A percentile compares a stretch with the other conserved stretches of the same genome.
Evolutionary conservation across 768 basidiomycete genomes (phyloP).

Genomic region (Naganishia onofrii): DNA sequence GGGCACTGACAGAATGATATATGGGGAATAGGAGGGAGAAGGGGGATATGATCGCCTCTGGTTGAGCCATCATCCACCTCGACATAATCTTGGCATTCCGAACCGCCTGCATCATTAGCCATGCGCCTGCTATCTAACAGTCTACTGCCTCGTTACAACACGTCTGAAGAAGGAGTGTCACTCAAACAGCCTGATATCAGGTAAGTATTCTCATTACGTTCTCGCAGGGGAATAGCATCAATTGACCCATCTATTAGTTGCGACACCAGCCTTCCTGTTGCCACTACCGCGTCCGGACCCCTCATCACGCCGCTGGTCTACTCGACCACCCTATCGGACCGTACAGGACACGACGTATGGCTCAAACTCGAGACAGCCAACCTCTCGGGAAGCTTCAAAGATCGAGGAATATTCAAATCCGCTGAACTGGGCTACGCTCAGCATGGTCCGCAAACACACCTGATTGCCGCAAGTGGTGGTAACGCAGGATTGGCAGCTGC

Average conservation of each 20-base stretch:
- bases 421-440: conserved; percentile 28
- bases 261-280: neutral
- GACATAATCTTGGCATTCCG: neutral
- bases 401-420: conserved; percentile 29
- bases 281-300: neutral
- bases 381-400: conserved; percentile 46
- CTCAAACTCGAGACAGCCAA: conserved; percentile 46
- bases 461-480: conserved; percentile 42
- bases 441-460: conserved; percentile 30
- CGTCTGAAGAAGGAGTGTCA: neutral
- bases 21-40: neutral
- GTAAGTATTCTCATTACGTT: neutral
- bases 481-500: conserved; percentile 40
- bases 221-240: neutral
- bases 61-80: neutral
- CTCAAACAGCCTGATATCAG: neutral
- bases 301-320: conserved; percentile 22
- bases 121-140: conserved; percentile 19
- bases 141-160: neutral
- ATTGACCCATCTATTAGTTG: neutral
- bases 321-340: conserved; percentile 9
- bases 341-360: conserved; percentile 33
- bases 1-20: conserved; percentile 1
- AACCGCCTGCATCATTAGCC: neutral
- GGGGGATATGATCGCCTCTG: neutral